Conservation (phyloP, 306 rosid genomes). For the Comarum palustre region DNA sequence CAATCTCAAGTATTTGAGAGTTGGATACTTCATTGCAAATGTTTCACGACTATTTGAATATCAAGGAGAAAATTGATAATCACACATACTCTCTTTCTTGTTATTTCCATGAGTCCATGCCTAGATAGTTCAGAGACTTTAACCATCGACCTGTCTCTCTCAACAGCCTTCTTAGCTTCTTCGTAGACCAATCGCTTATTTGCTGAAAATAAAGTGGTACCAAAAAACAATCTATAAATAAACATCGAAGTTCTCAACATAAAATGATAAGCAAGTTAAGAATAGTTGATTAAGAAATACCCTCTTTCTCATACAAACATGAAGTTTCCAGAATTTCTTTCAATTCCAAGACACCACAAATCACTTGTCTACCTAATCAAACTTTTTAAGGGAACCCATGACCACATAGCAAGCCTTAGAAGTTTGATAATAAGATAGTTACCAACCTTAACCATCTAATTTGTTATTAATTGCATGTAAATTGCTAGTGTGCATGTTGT, state of each 20-base stretch:
- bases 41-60: slow-evolving; percentile 14
- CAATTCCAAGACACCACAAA: neutral
- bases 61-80: slow-evolving; percentile 16
- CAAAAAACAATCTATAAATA: slow-evolving; percentile 15
- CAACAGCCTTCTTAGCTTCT: slow-evolving; percentile 93
- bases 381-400: neutral
- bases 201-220: slow-evolving; percentile 48
- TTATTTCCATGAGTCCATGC: slow-evolving; percentile 97
- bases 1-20: slow-evolving; percentile 16
- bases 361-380: neutral
- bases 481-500: neutral
- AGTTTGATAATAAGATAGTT: neutral
- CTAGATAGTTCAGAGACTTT: slow-evolving; percentile 89
- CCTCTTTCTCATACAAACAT: neutral
- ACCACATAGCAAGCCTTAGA: neutral
- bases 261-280: neutral
- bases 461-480: neutral
- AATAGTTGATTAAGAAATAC: neutral
- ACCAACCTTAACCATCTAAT: neutral
- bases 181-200: slow-evolving; percentile 89
- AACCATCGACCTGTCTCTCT: slow-evolving; percentile 83
- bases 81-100: slow-evolving; percentile 80
- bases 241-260: neutral
- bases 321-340: neutral
- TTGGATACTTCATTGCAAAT: slow-evolving; percentile 18